phyloP scores from a whole-genome alignment of 768 basidiomycete species.

The Rhodotorula taiwanensis region DNA sequence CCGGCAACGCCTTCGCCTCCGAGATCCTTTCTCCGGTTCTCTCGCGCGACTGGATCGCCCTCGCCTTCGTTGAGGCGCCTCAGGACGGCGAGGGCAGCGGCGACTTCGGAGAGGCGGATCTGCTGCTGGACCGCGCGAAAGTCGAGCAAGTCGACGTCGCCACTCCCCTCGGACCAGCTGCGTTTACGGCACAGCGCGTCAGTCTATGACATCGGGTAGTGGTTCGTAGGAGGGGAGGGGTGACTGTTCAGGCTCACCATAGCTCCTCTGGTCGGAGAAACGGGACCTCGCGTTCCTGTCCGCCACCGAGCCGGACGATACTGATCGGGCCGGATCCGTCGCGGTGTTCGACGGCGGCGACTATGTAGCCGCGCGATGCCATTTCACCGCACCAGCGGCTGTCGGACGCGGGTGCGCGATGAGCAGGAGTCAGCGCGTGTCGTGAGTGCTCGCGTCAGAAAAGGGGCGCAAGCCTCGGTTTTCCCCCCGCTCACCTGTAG shows the following conservation, averaged over 20 bases:
- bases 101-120: conserved; percentile 64
- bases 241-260: conserved; percentile 48
- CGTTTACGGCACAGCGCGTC: background rate
- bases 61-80: conserved; percentile 50
- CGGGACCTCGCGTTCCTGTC: conserved; percentile 43
- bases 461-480: too few species aligned
- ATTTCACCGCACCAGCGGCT: conserved; percentile 61
- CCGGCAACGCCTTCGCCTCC: conserved; percentile 46
- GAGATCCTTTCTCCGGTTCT: conserved; percentile 51
- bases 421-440: too few species aligned
- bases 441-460: too few species aligned
- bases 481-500: conserved; percentile 48
- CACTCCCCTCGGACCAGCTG: conserved; percentile 27
- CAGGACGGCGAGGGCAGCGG: conserved; percentile 59
- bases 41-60: conserved; percentile 42
- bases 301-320: conserved; percentile 48
- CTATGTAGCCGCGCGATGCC: conserved; percentile 71
- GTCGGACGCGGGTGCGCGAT: fast-evolving
- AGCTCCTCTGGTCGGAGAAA: conserved; percentile 56
- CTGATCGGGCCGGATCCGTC: conserved; percentile 65
- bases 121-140: conserved; percentile 63
- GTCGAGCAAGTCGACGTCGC: conserved; percentile 46
- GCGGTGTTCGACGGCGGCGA: conserved; percentile 73
- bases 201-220: background rate
- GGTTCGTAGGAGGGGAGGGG: too few species aligned